Base-by-base conservation (phyloP, 1,284 basidiomycete species). In the Lentinula novae-zelandiae region DNA sequence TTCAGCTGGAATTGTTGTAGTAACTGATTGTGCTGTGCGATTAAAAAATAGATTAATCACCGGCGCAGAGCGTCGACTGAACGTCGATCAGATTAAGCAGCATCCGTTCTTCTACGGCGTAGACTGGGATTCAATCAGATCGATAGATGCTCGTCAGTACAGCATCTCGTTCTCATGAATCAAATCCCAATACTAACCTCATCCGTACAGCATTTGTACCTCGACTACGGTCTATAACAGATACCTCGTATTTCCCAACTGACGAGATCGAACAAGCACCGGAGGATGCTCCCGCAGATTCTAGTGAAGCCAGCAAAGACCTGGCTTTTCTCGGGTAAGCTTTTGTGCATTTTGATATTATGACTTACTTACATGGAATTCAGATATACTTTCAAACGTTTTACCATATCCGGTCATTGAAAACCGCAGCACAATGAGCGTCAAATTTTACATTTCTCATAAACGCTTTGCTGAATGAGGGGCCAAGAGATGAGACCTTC, bases 31-130 rank as follows among this genome's bases (percentile, higher is more conserved):
- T 27, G 27, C 13, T 42, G 15, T 27, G 52, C 58, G 5, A n/a
- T n/a, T 6, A 50, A 8, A 50, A 31, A 62, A 31, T 13, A 90
- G 89, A 54, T 75, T 99, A 64, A 90, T 99, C 68, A 95, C 90
- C 12, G 91, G 90, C 27, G 86, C 90, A 5, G 95, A 98, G 69
- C 83, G 85, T 62, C 85, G 96, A 60, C 71, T 96, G 65, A 85
- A 75, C 62, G 86, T 94, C 36, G 93, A 95, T 27, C 93, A 97
- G 74, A 93, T 98, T 72, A 98, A 95, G 76, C 83, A 81, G 12
- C 96, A 98, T 72, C 85, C 92, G 2, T 99, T 98, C 82, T 99
- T 98, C 78, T 95, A 95, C 69, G 96, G 96, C 42, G 97, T 98
- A 39, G 95, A 98, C 71, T 99, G 96, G 96, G 76, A 81, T 7